Evolutionary conservation across 345 rosid species (phyloP), one percentile per base, ranked within the genome.

Genomic region (Turnera subulata): DNA sequence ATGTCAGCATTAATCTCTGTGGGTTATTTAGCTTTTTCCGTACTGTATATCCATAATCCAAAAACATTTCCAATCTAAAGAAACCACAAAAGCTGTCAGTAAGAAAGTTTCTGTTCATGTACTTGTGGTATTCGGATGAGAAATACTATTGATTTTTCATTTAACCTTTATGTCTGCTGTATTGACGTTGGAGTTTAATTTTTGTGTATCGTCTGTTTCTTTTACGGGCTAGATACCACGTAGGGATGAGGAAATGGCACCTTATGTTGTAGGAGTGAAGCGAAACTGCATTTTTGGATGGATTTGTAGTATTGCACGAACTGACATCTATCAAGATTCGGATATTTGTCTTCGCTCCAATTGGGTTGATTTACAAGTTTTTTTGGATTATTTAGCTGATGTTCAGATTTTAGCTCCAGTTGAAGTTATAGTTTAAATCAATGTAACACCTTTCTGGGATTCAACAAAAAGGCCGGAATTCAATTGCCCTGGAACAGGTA

Each of bases 401-500:
- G 13, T 62, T 50, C 39, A 50, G 23, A 37, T 44, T 62, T 20
- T 52, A 46, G 20, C 53, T 58, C 24, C 35, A 8, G 29, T 2
- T n/a, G n/a, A 15, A 44, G n/a, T 11, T 29, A 11, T 24, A 5
- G 22, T 18, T 38, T 25, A 11, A 23, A 23, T n/a, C n/a, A n/a
- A n/a, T n/a, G n/a, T n/a, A 48, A 12, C 9, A 90, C 71, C 92
- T 93, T 61, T 93, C 90, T n/a, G 97, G 99, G 69, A 97, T 90
- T 73, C 99, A 93, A 63, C 99, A 87, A 76, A 88, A 90, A 60
- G 87, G 99, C 65, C 85, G 97, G 48, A 93, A 93, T 76, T 79
- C 97, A 50, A 90, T 93, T 62, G 97, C 99, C 26, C 52, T 93
- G 76, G 97, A 94, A 66, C 99, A 89, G 94, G 99, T 93, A 67